These are phyloP conservation scores for Daedalea quercina DNA, from an alignment of 768 basidiomycete species.

Conservation along the genomic window DNA sequence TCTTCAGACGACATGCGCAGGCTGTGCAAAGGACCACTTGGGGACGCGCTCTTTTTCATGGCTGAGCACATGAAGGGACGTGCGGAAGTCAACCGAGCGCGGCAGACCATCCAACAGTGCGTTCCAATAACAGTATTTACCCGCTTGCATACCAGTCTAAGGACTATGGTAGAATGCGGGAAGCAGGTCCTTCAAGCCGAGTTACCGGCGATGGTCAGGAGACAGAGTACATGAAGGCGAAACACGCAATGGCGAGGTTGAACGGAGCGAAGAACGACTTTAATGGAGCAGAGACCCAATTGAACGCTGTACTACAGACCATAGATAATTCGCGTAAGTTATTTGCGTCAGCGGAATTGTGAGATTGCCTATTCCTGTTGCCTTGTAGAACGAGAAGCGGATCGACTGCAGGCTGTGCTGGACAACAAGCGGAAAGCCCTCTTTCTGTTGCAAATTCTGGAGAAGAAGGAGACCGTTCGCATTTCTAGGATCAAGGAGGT, in stretches of 20 bases:
- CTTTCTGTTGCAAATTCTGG: slow-evolving; percentile 4
- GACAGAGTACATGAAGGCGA: neutral
- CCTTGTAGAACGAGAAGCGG: slow-evolving; percentile 5
- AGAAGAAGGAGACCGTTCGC: slow-evolving; percentile 12
- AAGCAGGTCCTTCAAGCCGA: neutral
- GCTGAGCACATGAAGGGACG: slow-evolving; percentile 7
- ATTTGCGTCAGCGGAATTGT: neutral
- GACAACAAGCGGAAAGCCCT: slow-evolving; percentile 1
- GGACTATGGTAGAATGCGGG: slow-evolving; percentile 1
- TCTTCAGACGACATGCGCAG: slow-evolving; percentile 3
- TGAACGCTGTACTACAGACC: neutral
- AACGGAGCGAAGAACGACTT: neutral
- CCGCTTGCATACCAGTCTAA: too few relatives aligned
- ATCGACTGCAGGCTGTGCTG: neutral
- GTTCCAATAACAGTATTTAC: too few relatives aligned
- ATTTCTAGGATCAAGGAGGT: slow-evolving; percentile 3
- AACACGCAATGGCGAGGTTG: neutral
- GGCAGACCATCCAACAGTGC: slow-evolving; percentile 5
- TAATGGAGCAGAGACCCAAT: neutral
- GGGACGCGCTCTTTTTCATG: slow-evolving; percentile 6
- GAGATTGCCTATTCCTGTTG: neutral
- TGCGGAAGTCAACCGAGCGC: neutral
- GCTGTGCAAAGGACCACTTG: slow-evolving; percentile 11
- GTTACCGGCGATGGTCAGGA: neutral
- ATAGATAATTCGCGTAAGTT: neutral